Evolutionary conservation across 176 grass and related monocot species (phyloP), one percentile per base, ranked within the genome.

Genomic region (Rhipidocladum racemiflorum): DNA sequence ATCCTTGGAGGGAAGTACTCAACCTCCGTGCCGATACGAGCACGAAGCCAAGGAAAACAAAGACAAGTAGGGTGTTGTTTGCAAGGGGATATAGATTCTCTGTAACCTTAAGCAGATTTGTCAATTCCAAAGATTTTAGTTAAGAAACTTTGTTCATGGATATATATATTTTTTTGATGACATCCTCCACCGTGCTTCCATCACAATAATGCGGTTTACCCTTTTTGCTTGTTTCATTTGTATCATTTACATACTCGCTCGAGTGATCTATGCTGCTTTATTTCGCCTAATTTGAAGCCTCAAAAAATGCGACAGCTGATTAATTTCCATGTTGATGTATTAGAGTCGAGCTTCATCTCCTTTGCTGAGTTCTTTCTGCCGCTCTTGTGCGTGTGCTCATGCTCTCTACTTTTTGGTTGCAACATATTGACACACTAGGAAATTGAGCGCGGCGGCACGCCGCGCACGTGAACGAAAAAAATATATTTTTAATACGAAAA

Each of bases 21-120:
- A n/a, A n/a, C n/a, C n/a, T n/a, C n/a, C n/a, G n/a, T n/a, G 79
- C 30, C 39, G 79, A 3, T 87, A 87, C 25, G 79, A 68, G 79
- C 85, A 70, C 20, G 73, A 82, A 48, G 66, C 64, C 6, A 79
- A 82, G 40, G 79, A 70, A 76, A 61, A 50, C 45, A 46, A 69
- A 11, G 78, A 76, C 29, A 82, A 82, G 79, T 87, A 87, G 69
- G 29, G 2, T 24, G 21, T 56, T 72, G 20, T 20, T 25, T 21
- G 42, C 68, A 35, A 38, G 28, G 14, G 14, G 43, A 3, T 18
- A 38, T 48, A 25, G 18, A 71, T 81, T 62, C 15, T 73, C 56
- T 17, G 17, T 61, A 12, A 43, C 20, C 69, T 61, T 5, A 69
- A 28, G 50, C 49, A 29, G 24, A 42, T 21, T 30, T 0, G 34